Conservation (phyloP, 2,329 filamentous ascomycete genomes). For the Penicillium sp. region DNA sequence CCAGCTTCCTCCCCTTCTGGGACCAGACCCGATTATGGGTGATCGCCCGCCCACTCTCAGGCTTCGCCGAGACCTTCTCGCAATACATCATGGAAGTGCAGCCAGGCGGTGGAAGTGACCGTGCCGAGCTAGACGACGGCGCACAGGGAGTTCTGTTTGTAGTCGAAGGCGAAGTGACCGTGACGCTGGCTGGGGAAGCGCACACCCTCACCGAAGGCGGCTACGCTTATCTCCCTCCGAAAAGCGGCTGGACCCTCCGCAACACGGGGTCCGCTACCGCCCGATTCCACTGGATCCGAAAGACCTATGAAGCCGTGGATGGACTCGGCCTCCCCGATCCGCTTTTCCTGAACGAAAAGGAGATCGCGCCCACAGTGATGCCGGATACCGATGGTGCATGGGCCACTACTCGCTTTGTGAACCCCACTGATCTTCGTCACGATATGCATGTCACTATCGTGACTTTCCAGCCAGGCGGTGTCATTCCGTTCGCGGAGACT, state of each 20-base stretch:
- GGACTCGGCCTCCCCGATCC: conserved; percentile 25
- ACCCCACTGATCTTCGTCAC: conserved; percentile 24
- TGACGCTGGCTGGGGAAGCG: conserved; percentile 13
- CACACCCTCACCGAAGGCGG: conserved; percentile 25
- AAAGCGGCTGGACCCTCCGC: conserved; percentile 24
- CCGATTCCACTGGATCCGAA: conserved; percentile 27
- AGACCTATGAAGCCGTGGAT: conserved; percentile 22
- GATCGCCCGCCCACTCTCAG: conserved; percentile 24
- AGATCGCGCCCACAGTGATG: conserved; percentile 21
- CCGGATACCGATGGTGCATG: conserved; percentile 25
- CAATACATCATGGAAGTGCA: conserved; percentile 30
- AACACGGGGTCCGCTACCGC: conserved; percentile 19
- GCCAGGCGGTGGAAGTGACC: conserved; percentile 23
- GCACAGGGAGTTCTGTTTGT: conserved; percentile 25
- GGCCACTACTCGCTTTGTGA: conserved; percentile 27
- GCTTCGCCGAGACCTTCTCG: conserved; percentile 28
- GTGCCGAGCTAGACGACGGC: conserved; percentile 19
- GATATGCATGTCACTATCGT: conserved; percentile 29
- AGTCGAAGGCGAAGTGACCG: conserved; percentile 24
- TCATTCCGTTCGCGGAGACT: conserved; percentile 26
- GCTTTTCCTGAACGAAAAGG: conserved; percentile 26
- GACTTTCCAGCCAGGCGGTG: conserved; percentile 25
- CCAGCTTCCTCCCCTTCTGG: conserved; percentile 28
- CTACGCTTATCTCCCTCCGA: conserved; percentile 25
- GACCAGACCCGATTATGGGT: conserved; percentile 27